These are phyloP conservation scores for Fusarium devonianum DNA, from an alignment of 2,329 filamentous ascomycete species.

Conservation along the genomic window DNA sequence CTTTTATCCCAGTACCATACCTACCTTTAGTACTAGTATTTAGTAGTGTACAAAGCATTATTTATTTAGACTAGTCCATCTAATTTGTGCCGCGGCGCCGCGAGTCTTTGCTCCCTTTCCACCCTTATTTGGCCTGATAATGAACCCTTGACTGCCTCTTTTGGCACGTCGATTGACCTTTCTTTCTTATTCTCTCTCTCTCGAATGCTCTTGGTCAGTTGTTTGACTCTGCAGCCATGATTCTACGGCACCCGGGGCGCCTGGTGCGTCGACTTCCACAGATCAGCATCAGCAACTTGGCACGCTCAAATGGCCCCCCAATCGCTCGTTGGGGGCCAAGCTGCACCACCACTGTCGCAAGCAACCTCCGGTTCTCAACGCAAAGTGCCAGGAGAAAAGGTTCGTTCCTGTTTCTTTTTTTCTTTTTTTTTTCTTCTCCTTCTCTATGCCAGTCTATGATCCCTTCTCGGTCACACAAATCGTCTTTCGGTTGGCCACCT, in stretches of 20 bases:
- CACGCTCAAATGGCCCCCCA: constrained; percentile 22
- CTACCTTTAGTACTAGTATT: too few species aligned
- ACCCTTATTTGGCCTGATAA: constrained; percentile 19
- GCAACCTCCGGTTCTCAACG: constrained; percentile 43
- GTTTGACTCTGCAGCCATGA: constrained; percentile 28
- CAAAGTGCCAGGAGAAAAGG: constrained; percentile 38
- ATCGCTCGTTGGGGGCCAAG: constrained; percentile 32
- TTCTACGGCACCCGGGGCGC: constrained; percentile 38
- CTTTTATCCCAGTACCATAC: constrained; percentile 25
- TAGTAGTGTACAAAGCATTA: too few species aligned
- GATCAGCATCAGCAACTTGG: constrained; percentile 29
- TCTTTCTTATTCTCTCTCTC: neutral
- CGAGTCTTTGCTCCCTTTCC: constrained; percentile 21
- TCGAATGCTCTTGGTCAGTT: constrained; percentile 6
- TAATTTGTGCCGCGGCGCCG: constrained; percentile 34
- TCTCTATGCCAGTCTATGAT: too few species aligned
- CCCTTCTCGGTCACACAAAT: too few species aligned
- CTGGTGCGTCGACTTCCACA: constrained; percentile 39
- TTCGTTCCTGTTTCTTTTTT: constrained; percentile 30
- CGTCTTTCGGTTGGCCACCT: too few species aligned
- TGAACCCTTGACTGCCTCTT: constrained; percentile 20
- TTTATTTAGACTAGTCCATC: constrained; percentile 19
- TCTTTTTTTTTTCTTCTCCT: too few species aligned
- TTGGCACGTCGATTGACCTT: constrained; percentile 17
- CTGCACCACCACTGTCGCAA: constrained; percentile 4